Base-by-base conservation (phyloP, 2,329 filamentous ascomycete species). In the Knoxdaviesia proteae region DNA sequence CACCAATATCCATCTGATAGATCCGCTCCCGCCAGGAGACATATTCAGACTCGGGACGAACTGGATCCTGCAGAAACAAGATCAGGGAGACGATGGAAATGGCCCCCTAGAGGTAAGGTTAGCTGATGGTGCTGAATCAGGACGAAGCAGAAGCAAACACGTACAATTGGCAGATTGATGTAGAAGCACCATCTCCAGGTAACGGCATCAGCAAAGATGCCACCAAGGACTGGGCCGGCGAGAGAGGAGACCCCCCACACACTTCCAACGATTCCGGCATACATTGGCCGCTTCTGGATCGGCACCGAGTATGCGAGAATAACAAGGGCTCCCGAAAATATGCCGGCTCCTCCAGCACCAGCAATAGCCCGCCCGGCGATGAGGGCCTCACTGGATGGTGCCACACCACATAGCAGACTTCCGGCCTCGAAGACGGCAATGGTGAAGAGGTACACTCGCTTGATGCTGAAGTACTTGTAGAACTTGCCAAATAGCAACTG, bases 391-490 rank as follows among this genome's bases (percentile, higher is more conserved):
- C 54, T 57, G 43, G 53, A 50, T 3, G 53, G 57, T 0, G 58
- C 53, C 7, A 52, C 48, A 31, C 54, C 58, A 38, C 63, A 66
- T 32, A 66, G 50, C 11, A 61, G 52, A 40, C 60, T 63, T 8
- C 63, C 63, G 34, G 63, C 47, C 42, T 66, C 63, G 41, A 66
- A 66, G 45, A 65, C 49, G 42, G 49, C 48, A 34, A 65, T 57
- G 40, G 56, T 51, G 9, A 47, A 41, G 20, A 65, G 46, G 46
- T 59, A 65, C 3, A 60, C 56, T 46, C 53, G 57, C 46, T 65
- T 65, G 49, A 63, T 58, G 46, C 56, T 55, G 49, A 56, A 64
- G 45, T 64, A 65, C 10, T 60, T 65, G 49, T 65, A 67, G 37
- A 65, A 47, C 43, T 62, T 63, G 34, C 59, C 60, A 42, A 57